phyloP scores from a whole-genome alignment of 805 yeast species.

The Starmerella sirachaensis region DNA sequence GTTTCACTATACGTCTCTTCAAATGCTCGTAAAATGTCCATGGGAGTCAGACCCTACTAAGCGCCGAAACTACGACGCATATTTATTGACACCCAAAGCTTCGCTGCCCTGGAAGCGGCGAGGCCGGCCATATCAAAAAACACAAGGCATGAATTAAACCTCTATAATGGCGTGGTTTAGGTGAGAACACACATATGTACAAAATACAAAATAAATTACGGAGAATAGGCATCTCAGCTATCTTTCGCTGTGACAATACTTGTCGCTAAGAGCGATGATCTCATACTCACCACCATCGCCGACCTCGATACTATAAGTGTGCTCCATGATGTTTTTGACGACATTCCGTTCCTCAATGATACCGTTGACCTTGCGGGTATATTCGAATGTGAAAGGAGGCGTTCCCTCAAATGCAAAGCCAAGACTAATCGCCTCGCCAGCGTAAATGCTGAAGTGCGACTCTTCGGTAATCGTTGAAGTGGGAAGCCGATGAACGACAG shows the following conservation, averaged over 20 bases:
- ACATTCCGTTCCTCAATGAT: conserved; percentile 45
- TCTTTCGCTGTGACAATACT: conserved; percentile 41
- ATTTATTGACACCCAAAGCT: neutral
- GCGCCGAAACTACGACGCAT: neutral
- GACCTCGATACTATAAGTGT: conserved; percentile 60
- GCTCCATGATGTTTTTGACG: conserved; percentile 50
- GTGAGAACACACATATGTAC: no score
- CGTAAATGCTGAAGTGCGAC: conserved; percentile 84
- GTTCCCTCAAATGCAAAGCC: conserved; percentile 70
- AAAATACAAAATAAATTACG: no score
- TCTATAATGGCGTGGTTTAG: no score
- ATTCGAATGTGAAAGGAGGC: conserved; percentile 83
- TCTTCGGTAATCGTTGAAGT: conserved; percentile 67
- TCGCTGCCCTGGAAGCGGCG: no score
- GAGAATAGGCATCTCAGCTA: no score
- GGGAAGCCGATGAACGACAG: conserved; percentile 45
- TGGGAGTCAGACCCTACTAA: neutral
- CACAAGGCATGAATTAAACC: no score
- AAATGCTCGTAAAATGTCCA: conserved; percentile 25
- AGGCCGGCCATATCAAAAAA: no score
- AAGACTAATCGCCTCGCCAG: conserved; percentile 88
- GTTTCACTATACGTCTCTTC: conserved; percentile 22
- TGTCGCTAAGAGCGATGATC: conserved; percentile 80
- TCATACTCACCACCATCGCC: conserved; percentile 88
- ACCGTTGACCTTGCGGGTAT: conserved; percentile 48